These are phyloP conservation scores for Phlegmacium glaucopus DNA, from an alignment of 768 basidiomycete genomes.

Conservation along the genomic window DNA sequence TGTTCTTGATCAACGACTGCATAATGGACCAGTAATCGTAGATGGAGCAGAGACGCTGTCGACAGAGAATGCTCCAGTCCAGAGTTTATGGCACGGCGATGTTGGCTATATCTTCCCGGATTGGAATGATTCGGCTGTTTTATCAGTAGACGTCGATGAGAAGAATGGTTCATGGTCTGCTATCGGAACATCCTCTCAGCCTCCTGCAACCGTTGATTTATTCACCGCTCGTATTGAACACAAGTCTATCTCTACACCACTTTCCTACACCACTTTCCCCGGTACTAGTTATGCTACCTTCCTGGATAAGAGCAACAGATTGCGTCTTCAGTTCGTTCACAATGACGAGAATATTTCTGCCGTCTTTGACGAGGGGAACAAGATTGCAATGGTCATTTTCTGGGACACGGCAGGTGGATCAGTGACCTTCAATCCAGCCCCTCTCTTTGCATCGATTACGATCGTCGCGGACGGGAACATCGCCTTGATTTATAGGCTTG, in stretches of 20 bases:
- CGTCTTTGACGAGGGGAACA: constrained; percentile 39
- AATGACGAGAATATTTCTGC: constrained; percentile 52
- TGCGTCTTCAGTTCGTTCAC: constrained; percentile 33
- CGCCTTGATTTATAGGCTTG: constrained; percentile 40
- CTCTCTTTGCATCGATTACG: constrained; percentile 22
- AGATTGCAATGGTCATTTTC: constrained; percentile 49
- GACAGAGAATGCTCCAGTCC: constrained; percentile 12
- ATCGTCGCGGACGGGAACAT: constrained; percentile 38
- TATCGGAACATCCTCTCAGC: constrained; percentile 61
- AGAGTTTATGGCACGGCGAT: constrained; percentile 59
- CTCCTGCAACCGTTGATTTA: constrained; percentile 54
- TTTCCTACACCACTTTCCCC: constrained; percentile 58
- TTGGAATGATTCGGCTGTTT: constrained; percentile 29
- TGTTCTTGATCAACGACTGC: constrained; percentile 64
- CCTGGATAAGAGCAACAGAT: constrained; percentile 28
- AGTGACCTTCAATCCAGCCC: constrained; percentile 29
- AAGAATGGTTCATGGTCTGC: constrained; percentile 58
- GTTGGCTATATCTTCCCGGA: constrained; percentile 56
- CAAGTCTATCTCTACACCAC: constrained; percentile 26
- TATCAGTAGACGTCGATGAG: constrained; percentile 39
- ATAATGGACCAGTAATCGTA: constrained; percentile 39
- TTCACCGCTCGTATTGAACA: constrained; percentile 64
- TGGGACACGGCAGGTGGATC: constrained; percentile 50
- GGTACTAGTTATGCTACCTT: constrained; percentile 40
- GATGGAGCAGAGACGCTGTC: constrained; percentile 26